phyloP scores from a whole-genome alignment of 768 basidiomycete species.

The Clavaria fumosa region DNA sequence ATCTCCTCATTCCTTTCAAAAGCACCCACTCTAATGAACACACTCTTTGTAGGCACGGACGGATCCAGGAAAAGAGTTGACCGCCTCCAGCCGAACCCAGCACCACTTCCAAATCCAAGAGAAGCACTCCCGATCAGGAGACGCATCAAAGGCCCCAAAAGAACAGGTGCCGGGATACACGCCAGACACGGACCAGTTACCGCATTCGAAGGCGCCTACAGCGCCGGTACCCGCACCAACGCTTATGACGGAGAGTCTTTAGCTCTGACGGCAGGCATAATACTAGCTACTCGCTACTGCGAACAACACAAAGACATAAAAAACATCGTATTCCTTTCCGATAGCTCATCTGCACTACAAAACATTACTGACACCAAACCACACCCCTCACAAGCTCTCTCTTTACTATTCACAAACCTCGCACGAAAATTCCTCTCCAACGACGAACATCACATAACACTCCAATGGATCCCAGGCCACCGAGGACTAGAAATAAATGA shows the following conservation, averaged over 20 bases:
- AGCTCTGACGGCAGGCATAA: background rate
- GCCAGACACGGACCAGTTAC: background rate
- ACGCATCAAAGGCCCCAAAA: too few species aligned
- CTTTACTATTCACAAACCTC: background rate
- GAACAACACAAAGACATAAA: too few species aligned
- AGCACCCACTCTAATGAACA: too few species aligned
- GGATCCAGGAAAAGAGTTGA: too few species aligned
- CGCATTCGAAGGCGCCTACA: background rate
- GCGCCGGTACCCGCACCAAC: background rate
- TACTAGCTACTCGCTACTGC: background rate
- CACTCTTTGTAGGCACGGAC: too few species aligned
- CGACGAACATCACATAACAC: background rate
- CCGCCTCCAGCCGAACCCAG: too few species aligned
- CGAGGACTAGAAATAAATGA: background rate
- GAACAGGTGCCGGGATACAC: background rate
- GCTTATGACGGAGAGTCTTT: background rate
- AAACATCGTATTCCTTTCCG: too few species aligned
- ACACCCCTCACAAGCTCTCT: too few species aligned
- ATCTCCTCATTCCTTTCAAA: background rate
- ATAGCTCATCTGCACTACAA: too few species aligned
- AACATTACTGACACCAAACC: too few species aligned
- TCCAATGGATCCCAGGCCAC: background rate
- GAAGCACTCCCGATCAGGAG: too few species aligned
- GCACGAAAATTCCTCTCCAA: background rate
- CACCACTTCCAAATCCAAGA: too few species aligned